These are phyloP conservation scores for Colletotrichum salicis DNA, from an alignment of 2,329 filamentous ascomycete species.

Conservation along the genomic window DNA sequence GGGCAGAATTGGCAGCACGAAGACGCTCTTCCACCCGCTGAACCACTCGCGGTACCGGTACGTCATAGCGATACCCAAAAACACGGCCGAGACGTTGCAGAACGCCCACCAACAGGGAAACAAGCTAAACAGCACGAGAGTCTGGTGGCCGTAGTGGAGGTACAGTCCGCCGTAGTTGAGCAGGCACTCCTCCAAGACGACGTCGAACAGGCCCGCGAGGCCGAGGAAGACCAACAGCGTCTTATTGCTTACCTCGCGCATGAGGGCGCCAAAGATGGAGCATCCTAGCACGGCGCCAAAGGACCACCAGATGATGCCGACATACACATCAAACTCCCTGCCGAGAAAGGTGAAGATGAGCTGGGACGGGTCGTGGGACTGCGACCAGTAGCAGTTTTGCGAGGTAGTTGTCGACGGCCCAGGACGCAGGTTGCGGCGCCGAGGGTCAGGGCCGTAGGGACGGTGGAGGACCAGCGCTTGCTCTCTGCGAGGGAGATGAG, in stretches of 20 bases:
- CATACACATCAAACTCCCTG: conserved; percentile 5
- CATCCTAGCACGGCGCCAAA: conserved; percentile 12
- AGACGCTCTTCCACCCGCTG: conserved; percentile 6
- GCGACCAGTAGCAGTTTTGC: conserved; percentile 13
- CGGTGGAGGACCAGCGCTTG: conserved; percentile 1
- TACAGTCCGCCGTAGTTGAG: conserved; percentile 13
- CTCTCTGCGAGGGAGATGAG: not conserved
- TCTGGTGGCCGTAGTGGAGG: conserved; percentile 20
- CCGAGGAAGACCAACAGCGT: not conserved
- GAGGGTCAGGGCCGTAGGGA: not conserved
- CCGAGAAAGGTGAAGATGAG: conserved; percentile 13
- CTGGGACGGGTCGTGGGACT: conserved; percentile 2
- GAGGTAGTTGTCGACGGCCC: not conserved
- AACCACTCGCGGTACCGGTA: conserved; percentile 15
- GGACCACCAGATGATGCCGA: conserved; percentile 27
- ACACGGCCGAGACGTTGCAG: conserved; percentile 23
- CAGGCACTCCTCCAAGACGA: conserved; percentile 21
- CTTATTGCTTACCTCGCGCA: not conserved
- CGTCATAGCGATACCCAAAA: not conserved
- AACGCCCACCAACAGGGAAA: conserved; percentile 25
- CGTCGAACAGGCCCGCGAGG: not conserved
- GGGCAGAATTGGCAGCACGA: not conserved
- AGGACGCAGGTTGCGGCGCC: conserved; percentile 4
- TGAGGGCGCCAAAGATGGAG: conserved; percentile 6
- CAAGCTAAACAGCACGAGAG: not conserved